Percentiles rank a stretch among this genome's conserved stretches.
Evolutionary conservation across 306 rosid genomes (phyloP).

Genomic region (Sicyos baderoa): DNA sequence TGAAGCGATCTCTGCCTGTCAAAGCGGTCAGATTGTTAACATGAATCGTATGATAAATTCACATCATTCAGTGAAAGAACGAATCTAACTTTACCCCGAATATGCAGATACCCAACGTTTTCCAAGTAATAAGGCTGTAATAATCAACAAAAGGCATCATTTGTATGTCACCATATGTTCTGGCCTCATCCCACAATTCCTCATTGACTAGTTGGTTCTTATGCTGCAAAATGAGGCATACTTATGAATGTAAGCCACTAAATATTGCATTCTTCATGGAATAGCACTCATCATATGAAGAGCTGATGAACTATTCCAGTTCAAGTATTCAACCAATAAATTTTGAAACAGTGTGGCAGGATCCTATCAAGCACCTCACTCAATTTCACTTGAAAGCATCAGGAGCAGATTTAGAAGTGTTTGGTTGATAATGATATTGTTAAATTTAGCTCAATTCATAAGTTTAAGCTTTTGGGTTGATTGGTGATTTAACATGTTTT

Average conservation of each 20-base stretch:
- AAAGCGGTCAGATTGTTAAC: constrained; percentile 32
- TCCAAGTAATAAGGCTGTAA: constrained; percentile 94
- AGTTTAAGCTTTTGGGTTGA: too few relatives aligned
- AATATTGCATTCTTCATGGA: background rate
- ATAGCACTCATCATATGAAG: background rate
- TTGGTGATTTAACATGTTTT: too few relatives aligned
- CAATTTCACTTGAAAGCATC: constrained; percentile 7
- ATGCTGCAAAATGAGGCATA: constrained; percentile 58
- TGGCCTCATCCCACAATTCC: constrained; percentile 91
- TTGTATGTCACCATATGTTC: constrained; percentile 84
- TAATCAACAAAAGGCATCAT: constrained; percentile 98
- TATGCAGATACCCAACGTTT: constrained; percentile 85
- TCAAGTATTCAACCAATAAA: background rate
- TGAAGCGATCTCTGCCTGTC: constrained; percentile 91
- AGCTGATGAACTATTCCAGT: background rate
- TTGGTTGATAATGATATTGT: too few relatives aligned
- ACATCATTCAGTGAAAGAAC: constrained; percentile 24
- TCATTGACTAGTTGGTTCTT: constrained; percentile 87
- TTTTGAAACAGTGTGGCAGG: background rate
- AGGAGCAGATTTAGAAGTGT: background rate
- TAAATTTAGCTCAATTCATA: too few relatives aligned
- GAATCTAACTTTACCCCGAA: constrained; percentile 76
- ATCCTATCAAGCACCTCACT: background rate
- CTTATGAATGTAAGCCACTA: constrained; percentile 18
- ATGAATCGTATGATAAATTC: constrained; percentile 11